Evolutionary conservation across 2,329 filamentous ascomycete genomes (phyloP).

Genomic region (Penicillium sp.): DNA sequence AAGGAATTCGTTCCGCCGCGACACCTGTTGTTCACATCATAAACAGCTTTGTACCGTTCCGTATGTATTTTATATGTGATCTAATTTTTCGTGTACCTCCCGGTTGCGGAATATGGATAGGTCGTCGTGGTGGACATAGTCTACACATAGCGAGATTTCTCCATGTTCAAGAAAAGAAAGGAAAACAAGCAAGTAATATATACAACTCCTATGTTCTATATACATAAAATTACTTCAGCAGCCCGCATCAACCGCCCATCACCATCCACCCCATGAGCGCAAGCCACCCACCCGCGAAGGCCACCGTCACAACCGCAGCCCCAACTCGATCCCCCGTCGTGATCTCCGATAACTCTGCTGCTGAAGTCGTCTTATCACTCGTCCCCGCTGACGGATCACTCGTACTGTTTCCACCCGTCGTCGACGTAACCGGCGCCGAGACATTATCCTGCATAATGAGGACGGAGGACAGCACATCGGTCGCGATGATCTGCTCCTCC

Average conservation of each 20-base stretch:
- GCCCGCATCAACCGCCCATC: constrained; percentile 21
- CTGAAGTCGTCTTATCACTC: constrained; percentile 8
- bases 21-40: too few species aligned
- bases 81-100: too few species aligned
- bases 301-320: constrained; percentile 44
- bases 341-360: constrained; percentile 20
- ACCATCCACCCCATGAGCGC: constrained; percentile 40
- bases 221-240: neutral
- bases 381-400: constrained; percentile 44
- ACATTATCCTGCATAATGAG: constrained; percentile 53
- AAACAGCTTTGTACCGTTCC: too few species aligned
- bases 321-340: constrained; percentile 44
- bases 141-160: too few species aligned
- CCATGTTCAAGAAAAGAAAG: neutral
- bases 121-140: too few species aligned
- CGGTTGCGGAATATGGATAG: too few species aligned
- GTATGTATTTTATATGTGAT: too few species aligned
- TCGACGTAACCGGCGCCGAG: constrained; percentile 38
- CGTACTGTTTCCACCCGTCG: constrained; percentile 61
- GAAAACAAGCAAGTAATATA: neutral
- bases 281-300: constrained; percentile 35
- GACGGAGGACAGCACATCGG: constrained; percentile 67
- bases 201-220: neutral
- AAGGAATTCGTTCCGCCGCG: too few species aligned
- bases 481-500: constrained; percentile 71